Base-by-base conservation (phyloP, 306 rosid genomes). In the Rosa rugosa region DNA sequence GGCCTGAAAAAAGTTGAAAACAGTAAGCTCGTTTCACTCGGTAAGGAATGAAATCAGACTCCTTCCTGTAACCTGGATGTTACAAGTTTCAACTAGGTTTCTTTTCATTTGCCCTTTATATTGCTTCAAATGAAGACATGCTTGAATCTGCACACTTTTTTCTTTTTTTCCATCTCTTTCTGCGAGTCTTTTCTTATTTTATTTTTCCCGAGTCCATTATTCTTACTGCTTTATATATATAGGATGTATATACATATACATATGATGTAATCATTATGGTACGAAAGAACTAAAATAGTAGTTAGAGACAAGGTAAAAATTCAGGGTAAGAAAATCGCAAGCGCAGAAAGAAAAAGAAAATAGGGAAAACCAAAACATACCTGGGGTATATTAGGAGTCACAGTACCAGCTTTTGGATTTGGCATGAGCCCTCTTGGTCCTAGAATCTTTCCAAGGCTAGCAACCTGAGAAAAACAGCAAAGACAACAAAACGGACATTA, bases 361-460 rank as follows among this genome's bases (percentile, higher is more conserved):
- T 12, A 6, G 20, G 10, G 20, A 11, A 38, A 13, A 18, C 6
- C 44, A 67, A 65, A 63, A 54, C 47, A 27, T 82, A 96, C 98
- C 99, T 91, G 98, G 81, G 98, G 96, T 51, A 96, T 96, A 71
- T 96, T 96, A 20, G 99, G 83, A 11, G 99, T 90, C 69, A 96
- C 99, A 5, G 99, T 96, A 77, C 99, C 99, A 79, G 99, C 99
- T 89, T 96, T 96, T 3, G 99, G 99, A 88, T 96, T 96, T 70
- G 99, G 99, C 99, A 96, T 96, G 84, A 96, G 92, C 78, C 99
- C 99, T 87, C 99, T 91, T 63, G 99, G 99, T 67, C 99, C 99
- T 77, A 96, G 87, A 91, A 96, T 92, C 83, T 96, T 96, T 73
- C 99, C 99, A 3, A 96, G 91, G 85, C 87, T 91, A 71, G 99